These are phyloP conservation scores for Podospora conica DNA, from an alignment of 495 filamentous ascomycete species.

Conservation along the genomic window DNA sequence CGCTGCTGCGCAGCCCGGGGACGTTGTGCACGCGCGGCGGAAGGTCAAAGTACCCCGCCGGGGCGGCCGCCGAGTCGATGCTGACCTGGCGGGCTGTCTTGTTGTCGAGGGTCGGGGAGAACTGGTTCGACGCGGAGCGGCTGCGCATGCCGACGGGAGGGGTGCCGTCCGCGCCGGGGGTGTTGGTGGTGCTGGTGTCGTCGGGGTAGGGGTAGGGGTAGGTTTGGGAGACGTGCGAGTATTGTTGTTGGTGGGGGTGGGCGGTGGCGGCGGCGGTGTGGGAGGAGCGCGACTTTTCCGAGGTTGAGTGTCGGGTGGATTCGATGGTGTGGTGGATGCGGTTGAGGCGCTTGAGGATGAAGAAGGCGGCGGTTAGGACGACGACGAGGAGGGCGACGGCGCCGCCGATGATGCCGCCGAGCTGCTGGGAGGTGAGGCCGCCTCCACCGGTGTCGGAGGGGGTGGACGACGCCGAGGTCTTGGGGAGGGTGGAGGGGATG, in stretches of 20 bases:
- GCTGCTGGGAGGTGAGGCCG: conserved; percentile 28
- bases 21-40: conserved; percentile 15
- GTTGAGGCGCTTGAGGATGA: conserved; percentile 38
- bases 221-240: conserved; percentile 8
- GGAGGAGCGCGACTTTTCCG: background rate
- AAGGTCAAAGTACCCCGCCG: conserved; percentile 26
- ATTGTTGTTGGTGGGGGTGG: conserved; percentile 22
- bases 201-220: conserved; percentile 4
- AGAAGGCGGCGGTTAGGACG: conserved; percentile 30
- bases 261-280: conserved; percentile 13
- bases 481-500: conserved; percentile 35
- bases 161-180: conserved; percentile 5
- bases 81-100: conserved; percentile 25
- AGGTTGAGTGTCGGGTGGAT: conserved; percentile 25
- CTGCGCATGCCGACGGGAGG: conserved; percentile 14
- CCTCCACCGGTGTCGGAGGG: conserved; percentile 7
- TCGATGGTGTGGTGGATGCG: conserved; percentile 25
- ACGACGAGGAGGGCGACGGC: conserved; percentile 33
- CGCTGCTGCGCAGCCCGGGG: conserved; percentile 24
- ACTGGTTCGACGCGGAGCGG: conserved; percentile 19
- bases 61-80: conserved; percentile 22
- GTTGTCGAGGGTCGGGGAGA: conserved; percentile 11
- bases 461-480: conserved; percentile 20
- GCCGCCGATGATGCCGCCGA: conserved; percentile 43
- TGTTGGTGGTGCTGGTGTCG: conserved; percentile 13